Evolutionary conservation across 192 early-diverging fungal genomes (phyloP).

Genomic region (Haplosporangium gracile): DNA sequence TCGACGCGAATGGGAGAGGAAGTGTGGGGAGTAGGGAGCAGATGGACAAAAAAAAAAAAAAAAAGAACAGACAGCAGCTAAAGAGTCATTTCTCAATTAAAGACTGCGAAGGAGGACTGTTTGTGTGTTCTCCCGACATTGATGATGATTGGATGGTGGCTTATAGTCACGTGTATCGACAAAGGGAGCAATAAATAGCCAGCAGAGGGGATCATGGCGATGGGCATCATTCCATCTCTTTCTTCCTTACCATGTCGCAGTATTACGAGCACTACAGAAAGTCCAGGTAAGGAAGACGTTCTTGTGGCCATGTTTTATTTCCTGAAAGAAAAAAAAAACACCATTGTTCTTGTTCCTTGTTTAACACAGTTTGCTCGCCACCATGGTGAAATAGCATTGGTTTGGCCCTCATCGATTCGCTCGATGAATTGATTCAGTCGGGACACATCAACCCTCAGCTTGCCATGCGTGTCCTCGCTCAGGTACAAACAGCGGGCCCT

Average conservation of each 20-base stretch:
- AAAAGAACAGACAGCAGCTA: not conserved
- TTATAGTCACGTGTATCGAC: not conserved
- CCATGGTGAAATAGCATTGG: constrained; percentile 72
- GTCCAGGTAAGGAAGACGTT: constrained; percentile 61
- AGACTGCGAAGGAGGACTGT: not conserved
- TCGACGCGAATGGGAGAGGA: too few species aligned
- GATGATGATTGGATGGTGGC: constrained; percentile 1
- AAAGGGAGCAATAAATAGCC: not conserved
- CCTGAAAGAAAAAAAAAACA: not conserved
- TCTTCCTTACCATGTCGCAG: constrained; percentile 57
- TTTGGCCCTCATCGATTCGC: constrained; percentile 92
- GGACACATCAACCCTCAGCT: constrained; percentile 92
- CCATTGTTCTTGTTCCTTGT: not conserved
- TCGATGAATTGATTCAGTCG: constrained; percentile 94
- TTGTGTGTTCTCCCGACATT: not conserved
- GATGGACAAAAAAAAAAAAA: constrained; percentile 19
- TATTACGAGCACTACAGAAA: constrained; percentile 83
- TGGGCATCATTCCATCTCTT: constrained; percentile 17
- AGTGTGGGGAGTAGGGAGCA: not conserved
- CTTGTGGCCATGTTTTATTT: constrained; percentile 5
- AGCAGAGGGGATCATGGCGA: not conserved
- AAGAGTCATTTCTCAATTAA: not conserved
- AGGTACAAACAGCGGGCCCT: constrained; percentile 64
- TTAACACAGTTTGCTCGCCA: not conserved
- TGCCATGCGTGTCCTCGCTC: constrained; percentile 90